These are phyloP conservation scores for Podila minutissima DNA, from an alignment of 192 early-diverging fungal genomes.

Conservation along the genomic window DNA sequence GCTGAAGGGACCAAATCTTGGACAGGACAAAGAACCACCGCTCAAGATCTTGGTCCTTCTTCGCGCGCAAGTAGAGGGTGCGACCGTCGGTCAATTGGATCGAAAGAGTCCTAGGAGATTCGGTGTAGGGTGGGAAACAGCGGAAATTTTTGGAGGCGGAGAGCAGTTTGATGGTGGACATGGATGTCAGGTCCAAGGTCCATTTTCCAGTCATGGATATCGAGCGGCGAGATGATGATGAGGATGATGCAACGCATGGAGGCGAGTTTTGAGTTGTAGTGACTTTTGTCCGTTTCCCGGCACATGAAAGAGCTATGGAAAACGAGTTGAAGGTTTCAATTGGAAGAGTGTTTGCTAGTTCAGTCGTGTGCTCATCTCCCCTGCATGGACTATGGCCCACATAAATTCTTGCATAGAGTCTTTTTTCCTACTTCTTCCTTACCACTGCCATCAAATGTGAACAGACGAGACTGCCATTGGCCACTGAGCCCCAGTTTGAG, in stretches of 20 bases:
- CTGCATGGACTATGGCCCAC: too few relatives aligned
- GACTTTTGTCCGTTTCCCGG: background rate
- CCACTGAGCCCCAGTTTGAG: slow-evolving; percentile 30
- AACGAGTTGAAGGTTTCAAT: background rate
- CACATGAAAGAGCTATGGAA: background rate
- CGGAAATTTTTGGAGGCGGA: slow-evolving; percentile 4
- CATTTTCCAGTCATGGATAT: slow-evolving; percentile 11
- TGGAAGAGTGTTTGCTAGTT: too few relatives aligned
- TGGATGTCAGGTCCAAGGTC: slow-evolving; percentile 17
- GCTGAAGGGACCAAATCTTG: slow-evolving; percentile 30
- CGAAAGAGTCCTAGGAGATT: slow-evolving; percentile 4
- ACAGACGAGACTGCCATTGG: slow-evolving; percentile 37
- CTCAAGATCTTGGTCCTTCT: slow-evolving; percentile 31
- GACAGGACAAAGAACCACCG: slow-evolving; percentile 34
- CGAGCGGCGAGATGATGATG: background rate
- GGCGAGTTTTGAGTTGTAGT: background rate
- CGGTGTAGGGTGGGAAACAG: slow-evolving; percentile 13
- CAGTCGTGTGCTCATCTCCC: too few relatives aligned
- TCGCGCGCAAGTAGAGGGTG: slow-evolving; percentile 10
- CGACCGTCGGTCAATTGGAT: slow-evolving; percentile 26
- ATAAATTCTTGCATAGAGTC: background rate
- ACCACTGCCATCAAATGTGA: slow-evolving; percentile 41
- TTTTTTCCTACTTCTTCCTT: background rate
- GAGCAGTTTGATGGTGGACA: slow-evolving; percentile 19
- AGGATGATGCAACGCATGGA: background rate